These are phyloP conservation scores for Rhododendron williamsianum DNA, from an alignment of 148 eudicot species.

Conservation along the genomic window DNA sequence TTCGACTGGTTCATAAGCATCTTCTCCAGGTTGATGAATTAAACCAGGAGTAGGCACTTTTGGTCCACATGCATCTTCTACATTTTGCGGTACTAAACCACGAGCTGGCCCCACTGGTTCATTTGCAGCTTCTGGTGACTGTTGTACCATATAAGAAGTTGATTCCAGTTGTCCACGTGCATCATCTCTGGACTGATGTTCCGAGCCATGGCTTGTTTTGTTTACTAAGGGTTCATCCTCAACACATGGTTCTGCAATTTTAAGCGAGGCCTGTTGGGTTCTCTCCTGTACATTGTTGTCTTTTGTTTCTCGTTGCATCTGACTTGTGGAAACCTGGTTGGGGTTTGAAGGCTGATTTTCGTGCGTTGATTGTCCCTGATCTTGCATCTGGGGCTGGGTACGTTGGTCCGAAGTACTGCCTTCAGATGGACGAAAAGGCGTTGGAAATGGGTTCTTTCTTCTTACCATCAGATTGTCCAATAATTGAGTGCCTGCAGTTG, in stretches of 20 bases:
- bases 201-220: conserved; percentile 4
- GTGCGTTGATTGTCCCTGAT: conserved; percentile 11
- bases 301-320: conserved; percentile 19
- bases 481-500: conserved; percentile 24
- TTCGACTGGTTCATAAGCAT: conserved; percentile 19
- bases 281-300: conserved; percentile 14
- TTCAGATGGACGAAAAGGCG: conserved; percentile 16
- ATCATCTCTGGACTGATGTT: conserved; percentile 19
- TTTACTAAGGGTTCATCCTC: conserved; percentile 21
- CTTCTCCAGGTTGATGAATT: conserved; percentile 18
- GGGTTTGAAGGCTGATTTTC: conserved; percentile 1
- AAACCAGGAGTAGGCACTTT: conserved; percentile 17
- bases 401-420: conserved; percentile 15
- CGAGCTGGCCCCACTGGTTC: conserved; percentile 19
- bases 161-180: conserved; percentile 18
- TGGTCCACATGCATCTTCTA: conserved; percentile 17
- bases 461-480: conserved; percentile 20
- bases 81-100: conserved; percentile 16
- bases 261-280: conserved; percentile 6
- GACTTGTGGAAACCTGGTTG: conserved; percentile 5
- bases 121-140: conserved; percentile 22
- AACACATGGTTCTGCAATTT: conserved; percentile 8
- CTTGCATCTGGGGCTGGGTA: conserved; percentile 19
- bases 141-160: conserved; percentile 11
- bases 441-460: conserved; percentile 17